These are phyloP conservation scores for Mycena crocata DNA, from an alignment of 768 basidiomycete genomes.

Conservation along the genomic window DNA sequence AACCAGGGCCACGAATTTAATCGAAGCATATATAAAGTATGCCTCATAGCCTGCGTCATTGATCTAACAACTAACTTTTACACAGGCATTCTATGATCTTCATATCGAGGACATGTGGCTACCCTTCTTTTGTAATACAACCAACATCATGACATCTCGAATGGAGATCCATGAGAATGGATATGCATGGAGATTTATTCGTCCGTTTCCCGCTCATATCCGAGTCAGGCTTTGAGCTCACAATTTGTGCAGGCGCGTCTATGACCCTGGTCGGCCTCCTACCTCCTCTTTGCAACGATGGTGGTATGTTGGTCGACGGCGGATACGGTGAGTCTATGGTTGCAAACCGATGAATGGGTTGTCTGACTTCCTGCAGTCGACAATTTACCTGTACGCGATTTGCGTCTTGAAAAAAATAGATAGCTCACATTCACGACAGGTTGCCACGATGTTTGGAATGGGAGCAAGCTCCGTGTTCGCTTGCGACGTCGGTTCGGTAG, in stretches of 20 bases:
- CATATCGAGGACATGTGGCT: conserved; percentile 99
- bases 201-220: conserved; percentile 53
- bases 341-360: background rate
- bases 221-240: conserved; percentile 14
- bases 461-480: conserved; percentile 94
- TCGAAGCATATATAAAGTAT: conserved; percentile 90
- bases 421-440: conserved; percentile 58
- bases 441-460: conserved; percentile 91
- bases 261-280: conserved; percentile 97
- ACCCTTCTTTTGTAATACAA: conserved; percentile 97
- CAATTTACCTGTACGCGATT: conserved; percentile 78
- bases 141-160: conserved; percentile 93
- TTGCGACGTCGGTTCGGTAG: conserved; percentile 89
- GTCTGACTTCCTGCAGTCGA: conserved; percentile 66
- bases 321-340: conserved; percentile 72
- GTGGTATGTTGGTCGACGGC: conserved; percentile 91
- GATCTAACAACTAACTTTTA: conserved; percentile 14
- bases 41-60: background rate
- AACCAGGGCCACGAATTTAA: conserved; percentile 95
- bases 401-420: background rate
- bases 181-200: conserved; percentile 97
- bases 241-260: conserved; percentile 75
- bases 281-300: conserved; percentile 95
- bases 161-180: conserved; percentile 99
- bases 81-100: conserved; percentile 88